Conservation (phyloP, 1,139 yeast species). For the Geotrichum cucujoidarum region DNA sequence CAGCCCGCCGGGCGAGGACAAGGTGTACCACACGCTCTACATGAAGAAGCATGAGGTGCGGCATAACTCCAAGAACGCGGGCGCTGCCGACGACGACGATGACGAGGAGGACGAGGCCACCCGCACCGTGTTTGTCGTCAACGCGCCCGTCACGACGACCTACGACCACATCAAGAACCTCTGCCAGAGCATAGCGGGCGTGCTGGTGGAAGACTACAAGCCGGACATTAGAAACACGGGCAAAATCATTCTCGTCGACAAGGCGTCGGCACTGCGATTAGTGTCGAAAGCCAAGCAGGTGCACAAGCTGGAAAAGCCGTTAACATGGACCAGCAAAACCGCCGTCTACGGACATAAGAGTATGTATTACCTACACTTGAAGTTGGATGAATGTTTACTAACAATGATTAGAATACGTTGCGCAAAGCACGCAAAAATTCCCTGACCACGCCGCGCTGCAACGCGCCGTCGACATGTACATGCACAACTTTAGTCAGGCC, state of each 20-base stretch:
- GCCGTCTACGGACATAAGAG: conserved; percentile 3
- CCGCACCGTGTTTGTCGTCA: conserved; percentile 64
- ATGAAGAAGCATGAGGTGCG: conserved; percentile 30
- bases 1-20: conserved; percentile 27
- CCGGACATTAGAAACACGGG: conserved; percentile 43
- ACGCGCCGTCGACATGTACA: conserved; percentile 50
- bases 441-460: conserved; percentile 46
- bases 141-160: conserved; percentile 63
- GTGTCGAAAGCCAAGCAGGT: conserved; percentile 48
- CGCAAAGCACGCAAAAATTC: conserved; percentile 34
- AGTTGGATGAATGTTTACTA: neutral
- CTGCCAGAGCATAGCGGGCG: conserved; percentile 54
- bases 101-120: conserved; percentile 40
- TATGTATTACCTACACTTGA: neutral
- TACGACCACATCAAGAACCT: conserved; percentile 50
- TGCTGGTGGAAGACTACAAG: conserved; percentile 50
- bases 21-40: conserved; percentile 31
- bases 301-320: conserved; percentile 14
- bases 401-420: conserved; percentile 27
- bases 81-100: conserved; percentile 22
- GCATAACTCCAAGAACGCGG: conserved; percentile 13
- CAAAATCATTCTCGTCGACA: conserved; percentile 69
- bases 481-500: conserved; percentile 63
- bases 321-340: conserved; percentile 1
- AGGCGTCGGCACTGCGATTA: conserved; percentile 64